A percentile compares a stretch with the other conserved stretches of the same genome.
phyloP scores from a whole-genome alignment of 1,284 basidiomycete species.

The Ceratobasidium sp. region DNA sequence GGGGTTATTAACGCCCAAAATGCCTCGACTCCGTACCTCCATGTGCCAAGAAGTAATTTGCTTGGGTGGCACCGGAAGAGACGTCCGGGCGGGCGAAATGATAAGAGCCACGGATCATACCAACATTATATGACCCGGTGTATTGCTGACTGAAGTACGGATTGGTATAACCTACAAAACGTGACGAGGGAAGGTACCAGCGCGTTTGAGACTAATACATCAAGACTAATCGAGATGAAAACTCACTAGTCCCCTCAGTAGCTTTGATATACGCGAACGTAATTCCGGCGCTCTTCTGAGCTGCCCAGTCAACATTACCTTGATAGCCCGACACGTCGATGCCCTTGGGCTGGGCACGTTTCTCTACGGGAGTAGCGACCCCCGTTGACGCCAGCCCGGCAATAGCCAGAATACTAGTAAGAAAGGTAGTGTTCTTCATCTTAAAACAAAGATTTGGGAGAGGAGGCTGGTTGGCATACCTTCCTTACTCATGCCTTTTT shows the following conservation, averaged over 20 bases:
- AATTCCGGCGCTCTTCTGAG: conserved; percentile 62
- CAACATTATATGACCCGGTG: conserved; percentile 60
- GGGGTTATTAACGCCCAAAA: conserved; percentile 9
- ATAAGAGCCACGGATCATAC: conserved; percentile 64
- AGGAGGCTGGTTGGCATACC: too few relatives aligned
- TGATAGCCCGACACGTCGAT: conserved; percentile 63
- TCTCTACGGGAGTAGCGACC: conserved; percentile 45
- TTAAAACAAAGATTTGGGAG: too few relatives aligned
- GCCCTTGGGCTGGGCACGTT: conserved; percentile 50
- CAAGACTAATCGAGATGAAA: conserved; percentile 25
- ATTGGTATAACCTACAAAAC: conserved; percentile 52
- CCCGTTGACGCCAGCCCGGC: conserved; percentile 10
- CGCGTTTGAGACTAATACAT: conserved; percentile 22
- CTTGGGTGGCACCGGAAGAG: conserved; percentile 62
- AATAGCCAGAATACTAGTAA: conserved; percentile 7
- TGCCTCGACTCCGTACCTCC: conserved; percentile 55
- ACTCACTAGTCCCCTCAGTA: conserved; percentile 65
- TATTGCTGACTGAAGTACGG: conserved; percentile 60
- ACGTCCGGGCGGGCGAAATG: conserved; percentile 64
- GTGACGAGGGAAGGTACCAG: background rate
- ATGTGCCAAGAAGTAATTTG: conserved; percentile 63
- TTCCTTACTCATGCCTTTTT: too few relatives aligned
- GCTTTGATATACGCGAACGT: conserved; percentile 72
- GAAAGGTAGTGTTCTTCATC: conserved; percentile 13
- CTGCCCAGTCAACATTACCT: conserved; percentile 59